These are phyloP conservation scores for Voacanga thouarsii DNA, from an alignment of 257 asterid species.

Conservation along the genomic window DNA sequence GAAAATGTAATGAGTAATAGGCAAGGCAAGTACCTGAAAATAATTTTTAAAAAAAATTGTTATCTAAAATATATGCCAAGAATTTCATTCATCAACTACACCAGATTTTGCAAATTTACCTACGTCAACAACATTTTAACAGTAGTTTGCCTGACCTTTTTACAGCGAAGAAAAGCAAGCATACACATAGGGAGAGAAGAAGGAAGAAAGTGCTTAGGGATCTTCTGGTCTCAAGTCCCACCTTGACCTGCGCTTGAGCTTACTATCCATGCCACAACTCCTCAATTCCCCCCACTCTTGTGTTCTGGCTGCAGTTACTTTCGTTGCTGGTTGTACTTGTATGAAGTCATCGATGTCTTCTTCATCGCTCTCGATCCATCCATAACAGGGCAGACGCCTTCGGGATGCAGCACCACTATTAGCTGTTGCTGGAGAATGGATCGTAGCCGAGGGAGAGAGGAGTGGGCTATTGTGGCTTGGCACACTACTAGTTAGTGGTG, in stretches of 20 bases:
- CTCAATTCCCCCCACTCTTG: neutral
- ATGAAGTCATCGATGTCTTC: constrained; percentile 30
- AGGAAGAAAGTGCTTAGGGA: neutral
- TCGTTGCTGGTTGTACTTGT: constrained; percentile 14
- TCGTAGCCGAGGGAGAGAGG: neutral
- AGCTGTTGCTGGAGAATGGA: constrained; percentile 1
- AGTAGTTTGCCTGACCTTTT: neutral
- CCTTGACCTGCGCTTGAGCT: constrained; percentile 24
- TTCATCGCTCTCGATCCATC: constrained; percentile 53
- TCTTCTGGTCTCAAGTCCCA: constrained; percentile 37
- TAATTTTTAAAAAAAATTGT: no score
- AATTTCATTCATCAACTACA: no score
- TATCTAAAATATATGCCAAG: no score
- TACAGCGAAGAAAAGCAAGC: neutral
- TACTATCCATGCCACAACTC: neutral
- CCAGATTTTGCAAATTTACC: no score
- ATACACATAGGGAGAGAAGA: neutral
- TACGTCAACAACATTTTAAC: no score
- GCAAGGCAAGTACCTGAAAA: no score
- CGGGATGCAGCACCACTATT: neutral
- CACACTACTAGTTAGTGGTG: neutral
- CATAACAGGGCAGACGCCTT: constrained; percentile 43
- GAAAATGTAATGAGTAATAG: no score
- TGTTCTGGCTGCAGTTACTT: neutral
- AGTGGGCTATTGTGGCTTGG: constrained; percentile 1